A percentile compares a stretch with the other conserved stretches of the same genome.
Conservation (phyloP, 2,329 filamentous ascomycete genomes). For the Botrytis squamosa region DNA sequence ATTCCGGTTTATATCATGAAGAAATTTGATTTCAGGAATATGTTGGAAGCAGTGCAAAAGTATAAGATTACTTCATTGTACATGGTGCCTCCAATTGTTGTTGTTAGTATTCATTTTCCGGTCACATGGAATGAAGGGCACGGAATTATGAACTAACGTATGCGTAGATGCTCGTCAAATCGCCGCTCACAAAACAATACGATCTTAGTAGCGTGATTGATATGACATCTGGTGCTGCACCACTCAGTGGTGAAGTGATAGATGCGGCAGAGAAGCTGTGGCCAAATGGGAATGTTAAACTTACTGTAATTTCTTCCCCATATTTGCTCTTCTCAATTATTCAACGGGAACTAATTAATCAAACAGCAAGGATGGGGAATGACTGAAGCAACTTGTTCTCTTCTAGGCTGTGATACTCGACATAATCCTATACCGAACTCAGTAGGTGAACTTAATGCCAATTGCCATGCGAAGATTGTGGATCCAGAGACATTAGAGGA, state of each 20-base stretch:
- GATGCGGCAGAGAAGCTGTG: constrained; percentile 67
- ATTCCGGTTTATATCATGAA: constrained; percentile 57
- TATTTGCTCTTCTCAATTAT: neutral
- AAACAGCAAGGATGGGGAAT: constrained; percentile 81
- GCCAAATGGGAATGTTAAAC: constrained; percentile 67
- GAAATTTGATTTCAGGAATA: constrained; percentile 49
- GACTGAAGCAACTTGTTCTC: constrained; percentile 77
- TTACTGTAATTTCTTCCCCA: constrained; percentile 41
- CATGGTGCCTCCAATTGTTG: constrained; percentile 57
- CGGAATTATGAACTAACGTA: neutral
- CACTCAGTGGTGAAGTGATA: constrained; percentile 75
- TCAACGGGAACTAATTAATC: neutral
- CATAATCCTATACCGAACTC: constrained; percentile 44
- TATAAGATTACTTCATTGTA: constrained; percentile 54
- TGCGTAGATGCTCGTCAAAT: constrained; percentile 58
- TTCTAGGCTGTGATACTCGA: constrained; percentile 61
- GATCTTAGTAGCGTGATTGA: constrained; percentile 67
- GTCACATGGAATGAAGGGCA: neutral
- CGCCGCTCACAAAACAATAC: constrained; percentile 51
- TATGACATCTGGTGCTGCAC: constrained; percentile 83
- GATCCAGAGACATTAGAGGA: constrained; percentile 42
- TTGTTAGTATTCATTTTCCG: constrained; percentile 41
- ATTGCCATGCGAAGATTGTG: constrained; percentile 67
- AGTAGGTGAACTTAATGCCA: constrained; percentile 69
- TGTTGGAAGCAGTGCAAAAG: constrained; percentile 37